Evolutionary conservation across 768 basidiomycete genomes (phyloP), one percentile per base, ranked within the genome.

Genomic region (Tricholoma sp.): DNA sequence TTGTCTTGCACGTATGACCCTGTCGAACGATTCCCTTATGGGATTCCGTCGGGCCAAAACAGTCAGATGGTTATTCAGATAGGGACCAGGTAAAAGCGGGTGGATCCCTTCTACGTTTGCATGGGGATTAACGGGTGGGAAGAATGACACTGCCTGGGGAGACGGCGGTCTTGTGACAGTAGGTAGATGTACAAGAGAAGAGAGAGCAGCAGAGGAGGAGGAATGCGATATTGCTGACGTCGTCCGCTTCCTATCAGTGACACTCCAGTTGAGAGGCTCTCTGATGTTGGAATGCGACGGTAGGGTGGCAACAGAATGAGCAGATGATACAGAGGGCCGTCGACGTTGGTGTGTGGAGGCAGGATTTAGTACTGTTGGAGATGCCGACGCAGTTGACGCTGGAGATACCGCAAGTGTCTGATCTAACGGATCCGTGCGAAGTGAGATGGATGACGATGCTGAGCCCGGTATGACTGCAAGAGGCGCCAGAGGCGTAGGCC

Each of bases 11-110:
- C 74, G 69, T 55, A 79, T 74, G 36, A 89, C 83, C 52, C 86
- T 78, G 56, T 89, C 88, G 62, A 82, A 84, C 20, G 85, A 82
- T 66, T 89, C 89, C 62, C 80, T 76, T 55, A 91, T 72, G 20
- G 89, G 88, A 51, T 79, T 82, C 50, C 85, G 78, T 68, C 84
- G 77, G 15, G 79, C 74, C 32, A 89, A 72, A 48, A 88, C 80
- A 17, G 86, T 86, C 67, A 90, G 73, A 57, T 91, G 89, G 56
- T 85, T 81, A 61, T 74, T 80, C 58, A 88, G 68, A 65, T 89
- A 90, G 41, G 88, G 88, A 3, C 81, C 79, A 0, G 89, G 89
- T 20, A 91, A 76, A 15, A 90, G 74, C 0, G 87, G 80, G 65
- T 91, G 89, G 8, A 86, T 80, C 24, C 71, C 74, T 65, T 89